phyloP scores from a whole-genome alignment of 2,329 filamentous ascomycete genomes.

The Trichoderma asperellum region DNA sequence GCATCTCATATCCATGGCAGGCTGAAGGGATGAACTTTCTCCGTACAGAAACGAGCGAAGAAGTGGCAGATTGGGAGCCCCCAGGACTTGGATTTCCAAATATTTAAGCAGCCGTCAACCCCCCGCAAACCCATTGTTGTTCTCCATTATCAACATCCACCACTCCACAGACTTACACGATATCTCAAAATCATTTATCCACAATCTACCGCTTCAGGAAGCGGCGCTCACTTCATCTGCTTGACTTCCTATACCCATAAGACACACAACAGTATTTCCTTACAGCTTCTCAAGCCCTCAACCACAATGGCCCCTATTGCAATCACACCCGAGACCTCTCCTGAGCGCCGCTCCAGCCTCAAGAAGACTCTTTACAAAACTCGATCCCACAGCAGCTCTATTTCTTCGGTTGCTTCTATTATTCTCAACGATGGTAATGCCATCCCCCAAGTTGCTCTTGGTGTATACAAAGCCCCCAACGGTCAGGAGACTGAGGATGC shows the following conservation, averaged over 20 bases:
- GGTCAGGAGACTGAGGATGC: constrained; percentile 62
- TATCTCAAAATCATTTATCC: neutral
- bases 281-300: neutral
- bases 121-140: constrained; percentile 17
- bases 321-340: constrained; percentile 42
- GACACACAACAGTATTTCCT: neutral
- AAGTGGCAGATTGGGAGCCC: neutral
- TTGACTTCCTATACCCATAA: neutral
- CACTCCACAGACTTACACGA: constrained; percentile 28
- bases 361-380: constrained; percentile 37
- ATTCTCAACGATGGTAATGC: constrained; percentile 73
- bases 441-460: constrained; percentile 61
- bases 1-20: neutral
- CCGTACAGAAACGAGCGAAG: neutral
- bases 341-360: constrained; percentile 39
- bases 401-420: constrained; percentile 45
- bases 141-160: constrained; percentile 14
- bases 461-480: constrained; percentile 53
- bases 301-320: constrained; percentile 44
- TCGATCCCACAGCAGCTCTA: constrained; percentile 36
- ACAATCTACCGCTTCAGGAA: neutral
- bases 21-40: neutral
- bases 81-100: neutral
- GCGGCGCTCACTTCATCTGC: neutral
- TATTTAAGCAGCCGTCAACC: constrained; percentile 32